Conservation (phyloP, 805 yeast species). For the Yamadazyma philogaea region DNA sequence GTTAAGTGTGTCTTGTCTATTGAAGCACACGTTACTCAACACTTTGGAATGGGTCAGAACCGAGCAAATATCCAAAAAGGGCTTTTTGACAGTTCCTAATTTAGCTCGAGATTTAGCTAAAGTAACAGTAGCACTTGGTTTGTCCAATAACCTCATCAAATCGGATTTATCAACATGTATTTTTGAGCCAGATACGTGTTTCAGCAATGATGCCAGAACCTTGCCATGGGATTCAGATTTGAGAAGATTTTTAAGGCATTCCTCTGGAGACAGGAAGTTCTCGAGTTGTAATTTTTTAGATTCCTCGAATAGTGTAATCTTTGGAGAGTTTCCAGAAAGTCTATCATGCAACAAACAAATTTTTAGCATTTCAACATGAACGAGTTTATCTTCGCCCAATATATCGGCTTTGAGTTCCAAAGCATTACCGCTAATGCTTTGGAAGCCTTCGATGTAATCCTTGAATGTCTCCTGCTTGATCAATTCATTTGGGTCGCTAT, state of each 20-base stretch:
- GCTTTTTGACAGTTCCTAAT: conserved; percentile 34
- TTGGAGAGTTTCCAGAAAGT: conserved; percentile 1
- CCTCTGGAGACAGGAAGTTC: neutral
- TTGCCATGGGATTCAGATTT: neutral
- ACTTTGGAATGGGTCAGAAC: conserved; percentile 32
- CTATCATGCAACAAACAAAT: conserved; percentile 5
- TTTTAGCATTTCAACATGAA: conserved; percentile 5
- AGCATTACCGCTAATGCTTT: conserved; percentile 18
- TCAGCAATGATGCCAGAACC: neutral
- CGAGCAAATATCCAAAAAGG: conserved; percentile 52
- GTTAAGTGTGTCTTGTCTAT: conserved; percentile 18
- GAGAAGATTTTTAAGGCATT: neutral
- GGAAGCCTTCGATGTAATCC: conserved; percentile 9
- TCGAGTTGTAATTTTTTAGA: neutral
- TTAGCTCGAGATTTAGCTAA: conserved; percentile 41
- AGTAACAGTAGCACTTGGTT: conserved; percentile 36
- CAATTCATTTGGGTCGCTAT: neutral
- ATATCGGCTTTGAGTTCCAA: conserved; percentile 12
- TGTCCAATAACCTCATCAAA: conserved; percentile 4
- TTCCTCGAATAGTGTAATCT: neutral
- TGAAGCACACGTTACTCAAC: conserved; percentile 23
- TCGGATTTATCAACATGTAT: neutral
- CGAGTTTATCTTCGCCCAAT: neutral
- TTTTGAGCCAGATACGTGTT: neutral
- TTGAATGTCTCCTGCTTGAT: neutral